A percentile compares a stretch with the other conserved stretches of the same genome.
Evolutionary conservation across 2,329 filamentous ascomycete genomes (phyloP).

Genomic region (Fusarium virguliforme): DNA sequence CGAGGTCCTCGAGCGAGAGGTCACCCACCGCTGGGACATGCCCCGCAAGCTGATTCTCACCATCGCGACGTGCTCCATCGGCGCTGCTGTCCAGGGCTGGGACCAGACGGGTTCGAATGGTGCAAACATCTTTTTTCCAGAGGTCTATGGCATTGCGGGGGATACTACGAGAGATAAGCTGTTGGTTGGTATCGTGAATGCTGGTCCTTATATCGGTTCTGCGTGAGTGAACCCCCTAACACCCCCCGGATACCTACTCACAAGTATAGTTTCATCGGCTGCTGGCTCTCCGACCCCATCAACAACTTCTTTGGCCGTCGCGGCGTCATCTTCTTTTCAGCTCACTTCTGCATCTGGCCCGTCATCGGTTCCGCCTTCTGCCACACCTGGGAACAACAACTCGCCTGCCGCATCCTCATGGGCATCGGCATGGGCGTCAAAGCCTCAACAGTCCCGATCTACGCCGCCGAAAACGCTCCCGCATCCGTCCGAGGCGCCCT

Average conservation of each 20-base stretch:
- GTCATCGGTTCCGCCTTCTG: slow-evolving; percentile 76
- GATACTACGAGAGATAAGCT: slow-evolving; percentile 55
- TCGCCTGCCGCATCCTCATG: slow-evolving; percentile 77
- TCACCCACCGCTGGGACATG: slow-evolving; percentile 77
- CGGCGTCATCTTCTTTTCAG: slow-evolving; percentile 79
- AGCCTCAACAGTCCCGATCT: slow-evolving; percentile 78
- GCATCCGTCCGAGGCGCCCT: slow-evolving; percentile 79
- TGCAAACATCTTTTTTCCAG: slow-evolving; percentile 74
- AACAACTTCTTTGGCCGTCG: slow-evolving; percentile 64
- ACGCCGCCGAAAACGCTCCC: slow-evolving; percentile 81
- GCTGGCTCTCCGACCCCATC: slow-evolving; percentile 78
- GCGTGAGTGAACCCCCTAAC: slow-evolving; percentile 51
- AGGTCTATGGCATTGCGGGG: slow-evolving; percentile 59
- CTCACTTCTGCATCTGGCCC: slow-evolving; percentile 77
- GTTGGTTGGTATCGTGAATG: slow-evolving; percentile 78
- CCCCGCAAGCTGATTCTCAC: slow-evolving; percentile 76
- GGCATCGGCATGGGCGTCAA: slow-evolving; percentile 81
- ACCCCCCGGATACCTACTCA: slow-evolving; percentile 19
- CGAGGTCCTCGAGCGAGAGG: slow-evolving; percentile 71
- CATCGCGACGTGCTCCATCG: slow-evolving; percentile 77
- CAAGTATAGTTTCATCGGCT: slow-evolving; percentile 62
- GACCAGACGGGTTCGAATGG: slow-evolving; percentile 76
- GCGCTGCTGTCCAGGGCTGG: slow-evolving; percentile 78
- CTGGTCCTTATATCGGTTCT: slow-evolving; percentile 66
- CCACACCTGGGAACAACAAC: slow-evolving; percentile 77